These are phyloP conservation scores for Glaciozyma martinii DNA, from an alignment of 768 basidiomycete species.

Conservation along the genomic window DNA sequence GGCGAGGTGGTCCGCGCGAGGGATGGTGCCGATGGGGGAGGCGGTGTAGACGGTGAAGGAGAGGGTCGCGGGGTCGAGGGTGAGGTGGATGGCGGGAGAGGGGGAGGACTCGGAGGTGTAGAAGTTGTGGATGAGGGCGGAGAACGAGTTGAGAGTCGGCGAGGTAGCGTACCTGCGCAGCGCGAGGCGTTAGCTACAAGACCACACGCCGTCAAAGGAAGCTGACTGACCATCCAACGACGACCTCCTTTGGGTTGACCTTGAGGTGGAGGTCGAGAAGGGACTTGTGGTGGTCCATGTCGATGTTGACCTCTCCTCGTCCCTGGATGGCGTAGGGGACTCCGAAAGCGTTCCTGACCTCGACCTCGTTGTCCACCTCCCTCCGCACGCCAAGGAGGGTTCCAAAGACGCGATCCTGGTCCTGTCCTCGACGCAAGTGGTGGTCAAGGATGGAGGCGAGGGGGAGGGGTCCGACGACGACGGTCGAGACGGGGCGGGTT, in stretches of 20 bases:
- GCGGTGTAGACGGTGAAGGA: conserved; percentile 76
- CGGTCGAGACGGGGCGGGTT: conserved; percentile 30
- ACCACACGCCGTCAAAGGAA: neutral
- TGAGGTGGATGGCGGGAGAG: conserved; percentile 79
- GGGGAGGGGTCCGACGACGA: conserved; percentile 83
- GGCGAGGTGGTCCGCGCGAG: conserved; percentile 88
- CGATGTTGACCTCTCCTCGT: conserved; percentile 85
- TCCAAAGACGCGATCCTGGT: conserved; percentile 83
- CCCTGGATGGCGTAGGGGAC: conserved; percentile 61
- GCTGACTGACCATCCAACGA: conserved; percentile 79
- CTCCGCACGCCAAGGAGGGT: conserved; percentile 80
- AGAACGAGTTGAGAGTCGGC: conserved; percentile 81
- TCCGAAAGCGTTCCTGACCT: conserved; percentile 76
- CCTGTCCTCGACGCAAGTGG: conserved; percentile 75
- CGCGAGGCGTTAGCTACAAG: neutral
- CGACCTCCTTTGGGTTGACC: conserved; percentile 73
- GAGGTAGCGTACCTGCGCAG: conserved; percentile 77
- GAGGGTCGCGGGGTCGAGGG: conserved; percentile 74
- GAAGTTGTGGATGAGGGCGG: conserved; percentile 95
- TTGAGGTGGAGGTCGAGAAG: conserved; percentile 86
- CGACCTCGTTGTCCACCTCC: conserved; percentile 51
- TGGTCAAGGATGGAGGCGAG: conserved; percentile 94
- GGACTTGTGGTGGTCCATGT: conserved; percentile 88
- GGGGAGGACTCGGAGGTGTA: conserved; percentile 86
- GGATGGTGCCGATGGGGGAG: conserved; percentile 76